Percentiles rank a stretch among this genome's conserved stretches.
Conservation (phyloP, 768 basidiomycete species). For the Termitomyces sp. region DNA sequence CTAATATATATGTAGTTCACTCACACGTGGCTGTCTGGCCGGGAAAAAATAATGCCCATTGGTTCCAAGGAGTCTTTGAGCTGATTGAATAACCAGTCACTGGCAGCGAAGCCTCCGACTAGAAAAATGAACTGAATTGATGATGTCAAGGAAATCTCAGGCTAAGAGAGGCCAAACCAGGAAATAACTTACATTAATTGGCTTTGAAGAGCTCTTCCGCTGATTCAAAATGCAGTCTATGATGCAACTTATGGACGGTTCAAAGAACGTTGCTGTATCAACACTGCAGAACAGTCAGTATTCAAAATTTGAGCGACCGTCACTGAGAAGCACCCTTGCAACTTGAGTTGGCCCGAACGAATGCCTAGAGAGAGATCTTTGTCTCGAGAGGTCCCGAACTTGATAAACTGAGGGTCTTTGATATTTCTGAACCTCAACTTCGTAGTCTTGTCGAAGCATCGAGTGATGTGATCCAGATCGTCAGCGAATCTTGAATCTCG, state of each 20-base stretch:
- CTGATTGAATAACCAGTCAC: slow-evolving; percentile 42
- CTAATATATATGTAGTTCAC: slow-evolving; percentile 19
- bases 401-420: slow-evolving; percentile 36
- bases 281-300: slow-evolving; percentile 6
- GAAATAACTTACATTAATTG: background rate
- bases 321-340: slow-evolving; percentile 24
- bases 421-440: slow-evolving; percentile 37
- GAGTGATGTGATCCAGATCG: slow-evolving; percentile 36
- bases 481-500: slow-evolving; percentile 34
- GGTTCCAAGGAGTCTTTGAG: slow-evolving; percentile 33
- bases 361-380: slow-evolving; percentile 35
- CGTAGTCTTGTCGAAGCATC: slow-evolving; percentile 41
- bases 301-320: background rate
- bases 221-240: slow-evolving; percentile 16
- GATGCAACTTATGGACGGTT: slow-evolving; percentile 22
- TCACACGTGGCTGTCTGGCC: slow-evolving; percentile 46
- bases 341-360: slow-evolving; percentile 43
- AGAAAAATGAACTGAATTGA: slow-evolving; percentile 35
- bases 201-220: slow-evolving; percentile 6
- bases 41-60: slow-evolving; percentile 30
- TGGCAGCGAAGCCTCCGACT: slow-evolving; percentile 53
- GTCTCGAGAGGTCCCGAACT: slow-evolving; percentile 40
- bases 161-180: no score
- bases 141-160: background rate
- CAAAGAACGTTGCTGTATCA: slow-evolving; percentile 24